These are phyloP conservation scores for Camelina laxa DNA, from an alignment of 345 rosid genomes.

Conservation along the genomic window DNA sequence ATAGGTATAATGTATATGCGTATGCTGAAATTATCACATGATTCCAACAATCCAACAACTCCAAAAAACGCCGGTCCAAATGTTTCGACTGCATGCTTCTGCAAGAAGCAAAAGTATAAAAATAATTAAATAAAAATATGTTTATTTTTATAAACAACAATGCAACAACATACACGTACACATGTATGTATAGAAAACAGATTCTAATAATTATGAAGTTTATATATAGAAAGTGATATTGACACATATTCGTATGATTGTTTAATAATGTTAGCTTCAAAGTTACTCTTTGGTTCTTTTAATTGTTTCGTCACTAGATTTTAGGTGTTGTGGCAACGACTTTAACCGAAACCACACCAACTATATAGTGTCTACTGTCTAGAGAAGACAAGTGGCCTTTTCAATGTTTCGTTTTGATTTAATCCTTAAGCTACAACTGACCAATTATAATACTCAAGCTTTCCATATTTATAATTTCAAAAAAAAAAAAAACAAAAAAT, in stretches of 20 bases:
- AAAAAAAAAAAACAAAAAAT: background rate
- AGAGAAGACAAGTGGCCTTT: constrained; percentile 34
- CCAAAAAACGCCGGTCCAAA: constrained; percentile 35
- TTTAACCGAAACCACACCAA: constrained; percentile 39
- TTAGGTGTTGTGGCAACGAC: constrained; percentile 44
- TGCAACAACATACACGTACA: constrained; percentile 20
- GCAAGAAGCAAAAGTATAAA: constrained; percentile 32
- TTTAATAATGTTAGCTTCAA: constrained; percentile 39
- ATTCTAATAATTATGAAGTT: constrained; percentile 5
- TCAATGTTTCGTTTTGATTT: constrained; percentile 23
- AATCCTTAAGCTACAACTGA: constrained; percentile 21
- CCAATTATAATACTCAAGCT: background rate
- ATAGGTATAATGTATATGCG: background rate
- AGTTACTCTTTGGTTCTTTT: constrained; percentile 34
- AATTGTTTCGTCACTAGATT: constrained; percentile 36
- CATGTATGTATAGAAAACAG: constrained; percentile 18
- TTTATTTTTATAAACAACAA: background rate
- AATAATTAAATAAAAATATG: background rate
- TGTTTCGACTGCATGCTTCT: background rate
- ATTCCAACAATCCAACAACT: constrained; percentile 43
- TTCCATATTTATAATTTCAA: background rate
- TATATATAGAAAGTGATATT: constrained; percentile 23
- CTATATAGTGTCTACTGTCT: constrained; percentile 33
- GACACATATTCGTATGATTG: constrained; percentile 34
- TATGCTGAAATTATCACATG: constrained; percentile 25